Conservation (phyloP, 148 eudicot species). For the Fagopyrum esculentum region DNA sequence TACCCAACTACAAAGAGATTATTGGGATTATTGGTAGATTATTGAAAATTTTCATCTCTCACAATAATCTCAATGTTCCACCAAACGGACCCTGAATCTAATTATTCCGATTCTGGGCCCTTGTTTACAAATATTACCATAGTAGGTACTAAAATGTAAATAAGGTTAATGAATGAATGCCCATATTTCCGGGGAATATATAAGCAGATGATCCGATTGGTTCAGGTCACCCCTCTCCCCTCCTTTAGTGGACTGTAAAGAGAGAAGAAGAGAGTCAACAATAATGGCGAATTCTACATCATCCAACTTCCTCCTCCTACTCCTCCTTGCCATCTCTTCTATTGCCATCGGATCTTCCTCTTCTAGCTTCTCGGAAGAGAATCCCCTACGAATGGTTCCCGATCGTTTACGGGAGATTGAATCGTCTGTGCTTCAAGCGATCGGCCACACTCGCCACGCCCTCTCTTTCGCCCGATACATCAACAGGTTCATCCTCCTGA, state of each 20-base stretch:
- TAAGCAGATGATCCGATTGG: background rate
- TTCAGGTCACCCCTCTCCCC: background rate
- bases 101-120: too few species aligned
- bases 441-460: slow-evolving; percentile 63
- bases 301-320: slow-evolving; percentile 14
- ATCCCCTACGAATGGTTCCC: slow-evolving; percentile 70
- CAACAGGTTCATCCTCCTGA: slow-evolving; percentile 32
- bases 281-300: slow-evolving; percentile 9
- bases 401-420: slow-evolving; percentile 48
- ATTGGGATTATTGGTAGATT: too few species aligned
- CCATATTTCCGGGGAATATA: background rate
- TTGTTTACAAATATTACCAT: too few species aligned
- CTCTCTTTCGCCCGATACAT: slow-evolving; percentile 86
- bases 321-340: slow-evolving; percentile 22
- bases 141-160: too few species aligned
- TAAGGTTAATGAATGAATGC: too few species aligned
- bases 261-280: background rate
- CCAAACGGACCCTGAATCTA: too few species aligned
- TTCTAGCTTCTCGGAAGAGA: slow-evolving; percentile 51
- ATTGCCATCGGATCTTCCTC: slow-evolving; percentile 26
- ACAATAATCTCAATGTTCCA: too few species aligned
- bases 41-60: too few species aligned
- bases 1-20: too few species aligned
- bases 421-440: slow-evolving; percentile 29
- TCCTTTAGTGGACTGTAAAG: background rate